Evolutionary conservation across 805 yeast species (phyloP).

Genomic region (Kodamaea kakaduensis): DNA sequence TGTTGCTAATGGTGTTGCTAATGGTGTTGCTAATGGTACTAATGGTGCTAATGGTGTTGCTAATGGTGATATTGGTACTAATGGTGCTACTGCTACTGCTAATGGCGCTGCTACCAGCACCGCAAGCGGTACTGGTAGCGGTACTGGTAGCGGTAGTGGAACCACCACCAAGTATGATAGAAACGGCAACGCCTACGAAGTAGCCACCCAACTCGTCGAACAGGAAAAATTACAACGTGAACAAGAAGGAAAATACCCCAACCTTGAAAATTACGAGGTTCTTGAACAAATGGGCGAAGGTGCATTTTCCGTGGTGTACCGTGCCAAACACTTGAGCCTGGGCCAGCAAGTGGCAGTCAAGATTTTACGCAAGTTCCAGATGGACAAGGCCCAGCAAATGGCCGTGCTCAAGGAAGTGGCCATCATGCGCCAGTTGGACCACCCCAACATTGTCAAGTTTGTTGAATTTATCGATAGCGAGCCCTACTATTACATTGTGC

Average conservation of each 20-base stretch:
- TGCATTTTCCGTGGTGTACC: conserved; percentile 73
- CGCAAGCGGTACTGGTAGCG: no score
- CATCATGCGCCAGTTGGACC: conserved; percentile 64
- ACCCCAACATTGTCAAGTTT: conserved; percentile 60
- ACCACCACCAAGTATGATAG: no score
- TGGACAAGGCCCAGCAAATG: conserved; percentile 57
- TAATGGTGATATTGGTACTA: no score
- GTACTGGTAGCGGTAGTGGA: no score
- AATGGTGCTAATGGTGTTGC: no score
- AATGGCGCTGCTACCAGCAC: no score
- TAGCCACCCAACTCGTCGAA: conserved; percentile 34
- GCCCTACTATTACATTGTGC: conserved; percentile 61
- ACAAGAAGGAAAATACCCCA: conserved; percentile 28
- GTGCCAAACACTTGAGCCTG: conserved; percentile 43
- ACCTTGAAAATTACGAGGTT: conserved; percentile 41
- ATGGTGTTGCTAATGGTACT: no score
- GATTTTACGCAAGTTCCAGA: conserved; percentile 63
- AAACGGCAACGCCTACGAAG: conserved; percentile 20
- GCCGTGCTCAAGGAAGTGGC: conserved; percentile 79
- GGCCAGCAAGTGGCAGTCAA: conserved; percentile 49
- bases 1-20: no score
- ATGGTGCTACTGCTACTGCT: no score
- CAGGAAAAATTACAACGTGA: conserved; percentile 28
- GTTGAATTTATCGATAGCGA: conserved; percentile 64
- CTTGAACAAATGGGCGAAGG: conserved; percentile 69